Percentiles rank a stretch among this genome's conserved stretches.
Conservation (phyloP, 2,329 filamentous ascomycete genomes). For the Penicillium sp. region DNA sequence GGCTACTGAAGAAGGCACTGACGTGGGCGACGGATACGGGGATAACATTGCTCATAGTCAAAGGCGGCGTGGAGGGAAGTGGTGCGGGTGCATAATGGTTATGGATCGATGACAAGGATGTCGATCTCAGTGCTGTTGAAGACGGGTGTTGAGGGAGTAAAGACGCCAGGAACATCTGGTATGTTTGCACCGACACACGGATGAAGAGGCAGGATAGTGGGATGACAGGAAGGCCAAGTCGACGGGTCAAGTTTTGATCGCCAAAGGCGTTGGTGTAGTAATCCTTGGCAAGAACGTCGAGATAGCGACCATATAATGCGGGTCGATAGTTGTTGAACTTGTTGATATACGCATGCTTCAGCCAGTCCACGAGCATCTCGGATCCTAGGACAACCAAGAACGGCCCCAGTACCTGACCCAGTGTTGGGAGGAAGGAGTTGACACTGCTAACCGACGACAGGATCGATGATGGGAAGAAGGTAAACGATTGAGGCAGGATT, state of each 20-base stretch:
- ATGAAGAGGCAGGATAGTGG: conserved; percentile 94
- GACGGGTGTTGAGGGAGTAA: conserved; percentile 76
- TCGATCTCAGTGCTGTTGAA: conserved; percentile 41
- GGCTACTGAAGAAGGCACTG: conserved; percentile 45
- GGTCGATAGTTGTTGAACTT: conserved; percentile 99
- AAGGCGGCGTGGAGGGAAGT: conserved; percentile 70
- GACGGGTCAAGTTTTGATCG: conserved; percentile 85
- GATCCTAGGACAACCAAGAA: conserved; percentile 94
- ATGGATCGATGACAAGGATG: conserved; percentile 53
- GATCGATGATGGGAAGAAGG: conserved; percentile 68
- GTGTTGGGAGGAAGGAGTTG: conserved; percentile 50
- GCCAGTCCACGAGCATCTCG: conserved; percentile 94
- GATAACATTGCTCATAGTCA: conserved; percentile 60
- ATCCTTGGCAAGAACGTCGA: conserved; percentile 94
- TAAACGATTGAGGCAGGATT: conserved; percentile 89
- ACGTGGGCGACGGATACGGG: conserved; percentile 60
- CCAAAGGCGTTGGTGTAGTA: conserved; percentile 97
- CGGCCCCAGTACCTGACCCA: conserved; percentile 84
- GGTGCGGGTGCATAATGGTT: conserved; percentile 62
- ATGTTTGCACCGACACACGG: conserved; percentile 90
- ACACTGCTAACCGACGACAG: conserved; percentile 51
- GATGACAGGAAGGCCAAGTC: conserved; percentile 88
- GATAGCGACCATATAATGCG: conserved; percentile 82
- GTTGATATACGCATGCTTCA: conserved; percentile 96
- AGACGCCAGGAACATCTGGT: conserved; percentile 95